phyloP scores from a whole-genome alignment of 2,329 filamentous ascomycete species.

The Talaromyces sp. region DNA sequence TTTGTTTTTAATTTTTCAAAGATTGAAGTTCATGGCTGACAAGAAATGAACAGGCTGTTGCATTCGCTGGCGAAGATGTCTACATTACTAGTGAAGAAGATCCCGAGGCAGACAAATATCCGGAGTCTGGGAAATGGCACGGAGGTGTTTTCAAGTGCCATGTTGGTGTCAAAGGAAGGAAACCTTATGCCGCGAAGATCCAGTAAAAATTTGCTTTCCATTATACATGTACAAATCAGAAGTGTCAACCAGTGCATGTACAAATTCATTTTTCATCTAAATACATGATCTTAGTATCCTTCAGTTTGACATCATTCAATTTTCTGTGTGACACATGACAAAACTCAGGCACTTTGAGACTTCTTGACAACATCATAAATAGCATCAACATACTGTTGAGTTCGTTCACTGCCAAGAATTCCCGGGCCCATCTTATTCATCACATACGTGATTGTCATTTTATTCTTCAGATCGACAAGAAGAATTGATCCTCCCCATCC shows the following conservation, averaged over 20 bases:
- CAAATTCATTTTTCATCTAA: neutral
- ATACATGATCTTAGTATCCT: neutral
- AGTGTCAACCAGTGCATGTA: no score
- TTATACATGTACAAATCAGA: neutral
- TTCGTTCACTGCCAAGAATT: conserved; percentile 25
- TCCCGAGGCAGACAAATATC: conserved; percentile 11
- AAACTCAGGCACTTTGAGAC: neutral
- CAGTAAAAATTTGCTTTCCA: neutral
- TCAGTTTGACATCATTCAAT: neutral
- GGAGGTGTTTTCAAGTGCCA: conserved; percentile 13
- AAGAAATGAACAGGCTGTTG: conserved; percentile 8
- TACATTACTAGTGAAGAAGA: conserved; percentile 13
- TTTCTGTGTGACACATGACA: neutral
- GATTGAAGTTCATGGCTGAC: neutral
- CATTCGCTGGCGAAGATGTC: conserved; percentile 10
- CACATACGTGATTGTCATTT: conserved; percentile 41
- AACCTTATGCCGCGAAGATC: conserved; percentile 8
- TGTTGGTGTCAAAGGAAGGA: conserved; percentile 9
- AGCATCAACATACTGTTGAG: conserved; percentile 25
- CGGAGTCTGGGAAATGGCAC: conserved; percentile 8
- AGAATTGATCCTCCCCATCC: conserved; percentile 45
- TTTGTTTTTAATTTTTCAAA: neutral
- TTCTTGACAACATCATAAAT: conserved; percentile 25
- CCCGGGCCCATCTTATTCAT: conserved; percentile 44
- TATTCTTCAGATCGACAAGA: conserved; percentile 41